These are phyloP conservation scores for Fusarium sp. DNA, from an alignment of 2,329 filamentous ascomycete genomes.

Conservation along the genomic window DNA sequence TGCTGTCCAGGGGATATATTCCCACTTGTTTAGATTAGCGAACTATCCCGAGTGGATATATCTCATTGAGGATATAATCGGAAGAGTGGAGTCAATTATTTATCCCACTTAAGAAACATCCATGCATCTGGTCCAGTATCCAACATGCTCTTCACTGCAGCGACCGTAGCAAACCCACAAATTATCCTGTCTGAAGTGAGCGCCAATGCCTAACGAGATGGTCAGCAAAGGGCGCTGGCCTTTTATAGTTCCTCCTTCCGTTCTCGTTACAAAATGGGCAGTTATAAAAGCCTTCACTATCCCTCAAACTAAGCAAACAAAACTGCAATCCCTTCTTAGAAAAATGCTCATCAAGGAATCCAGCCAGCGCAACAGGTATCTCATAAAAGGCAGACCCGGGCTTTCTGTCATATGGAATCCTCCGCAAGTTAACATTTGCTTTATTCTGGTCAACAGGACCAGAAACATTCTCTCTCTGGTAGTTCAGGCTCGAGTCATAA, in stretches of 20 bases:
- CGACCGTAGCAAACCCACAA: not conserved
- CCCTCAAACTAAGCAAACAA: not conserved
- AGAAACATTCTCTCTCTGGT: too few relatives aligned
- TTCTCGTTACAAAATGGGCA: not conserved
- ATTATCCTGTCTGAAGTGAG: not conserved
- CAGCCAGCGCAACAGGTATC: not conserved
- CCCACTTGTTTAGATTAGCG: not conserved
- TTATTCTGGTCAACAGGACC: too few relatives aligned
- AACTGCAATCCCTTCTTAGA: not conserved
- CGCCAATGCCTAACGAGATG: constrained; percentile 1
- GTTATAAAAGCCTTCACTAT: not conserved
- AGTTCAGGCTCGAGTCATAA: too few relatives aligned
- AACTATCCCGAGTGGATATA: not conserved
- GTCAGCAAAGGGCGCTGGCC: not conserved
- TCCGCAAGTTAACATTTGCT: not conserved
- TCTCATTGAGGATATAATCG: not conserved
- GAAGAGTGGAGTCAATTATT: not conserved
- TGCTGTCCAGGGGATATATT: not conserved
- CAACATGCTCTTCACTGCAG: too few relatives aligned
- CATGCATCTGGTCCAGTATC: too few relatives aligned
- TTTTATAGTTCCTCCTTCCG: not conserved
- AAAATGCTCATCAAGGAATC: not conserved
- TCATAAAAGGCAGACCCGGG: not conserved
- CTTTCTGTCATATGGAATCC: constrained; percentile 1
- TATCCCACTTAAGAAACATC: not conserved